Base-by-base conservation (phyloP, 306 rosid genomes). In the Vigna angularis region DNA sequence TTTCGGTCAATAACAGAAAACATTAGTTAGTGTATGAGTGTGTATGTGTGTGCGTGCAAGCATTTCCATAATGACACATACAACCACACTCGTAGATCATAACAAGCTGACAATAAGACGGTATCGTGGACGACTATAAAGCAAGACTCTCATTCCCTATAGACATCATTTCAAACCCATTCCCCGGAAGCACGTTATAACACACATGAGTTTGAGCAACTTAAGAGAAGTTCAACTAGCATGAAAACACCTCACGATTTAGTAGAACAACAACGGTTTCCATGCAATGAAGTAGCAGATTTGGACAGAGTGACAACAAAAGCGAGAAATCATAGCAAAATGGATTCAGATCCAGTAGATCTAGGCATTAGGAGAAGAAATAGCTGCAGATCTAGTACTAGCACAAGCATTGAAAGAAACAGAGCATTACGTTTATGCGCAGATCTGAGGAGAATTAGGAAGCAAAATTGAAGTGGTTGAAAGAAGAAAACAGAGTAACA, bases 291-390 rank as follows among this genome's bases (percentile, higher is more conserved):
- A 65, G 6, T 49, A 70, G 0, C 5, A 49, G 70, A 77, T 78
- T 72, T 20, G 16, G 7, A 17, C 13, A 11, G 16, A 9, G 50
- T 66, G 11, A 15, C 3, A 6, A 5, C 34, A 55, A 40, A 22
- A 9, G 12, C 0, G 13, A 1, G 44, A 61, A 40, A 67, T 17
- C 53, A n/a, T 18, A 66, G n/a, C n/a, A 32, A 4, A 44, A 7
- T 34, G 2, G 66, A 40, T 72, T 72, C 87, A 68, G 91, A 88
- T 86, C 88, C 71, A 40, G 17, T 72, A 87, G 89, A 90, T 87
- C 88, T 80, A 76, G 26, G 0, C 4, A 24, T 7, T 38, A 32
- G 3, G 32, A 38, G 22, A 18, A 65, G 24, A 14, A 9, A 73
- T 50, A 16, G 16, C 4, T n/a, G 17, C 79, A 81, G 91, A 89